These are phyloP conservation scores for Passalora sequoiae DNA, from an alignment of 2,329 filamentous ascomycete genomes.

Conservation along the genomic window DNA sequence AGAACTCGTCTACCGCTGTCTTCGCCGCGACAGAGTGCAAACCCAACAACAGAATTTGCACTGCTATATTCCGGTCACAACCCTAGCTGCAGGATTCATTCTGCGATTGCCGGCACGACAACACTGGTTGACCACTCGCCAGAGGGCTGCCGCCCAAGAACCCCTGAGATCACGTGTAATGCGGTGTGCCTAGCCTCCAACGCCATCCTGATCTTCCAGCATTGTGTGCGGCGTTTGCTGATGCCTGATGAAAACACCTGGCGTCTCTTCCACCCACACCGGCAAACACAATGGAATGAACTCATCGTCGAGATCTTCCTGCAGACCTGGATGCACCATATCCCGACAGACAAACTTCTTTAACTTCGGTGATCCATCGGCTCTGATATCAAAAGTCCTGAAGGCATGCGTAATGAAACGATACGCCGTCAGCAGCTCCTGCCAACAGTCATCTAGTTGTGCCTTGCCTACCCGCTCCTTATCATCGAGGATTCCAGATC, in stretches of 20 bases:
- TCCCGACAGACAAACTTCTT: conserved; percentile 27
- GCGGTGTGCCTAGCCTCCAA: neutral
- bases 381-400: conserved; percentile 11
- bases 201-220: neutral
- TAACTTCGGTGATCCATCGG: conserved; percentile 15
- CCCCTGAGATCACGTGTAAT: too few species aligned
- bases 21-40: too few species aligned
- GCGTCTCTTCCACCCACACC: conserved; percentile 26
- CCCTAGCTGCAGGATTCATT: too few species aligned
- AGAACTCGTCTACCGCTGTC: too few species aligned
- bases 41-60: too few species aligned
- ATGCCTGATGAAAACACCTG: conserved; percentile 24
- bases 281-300: conserved; percentile 27
- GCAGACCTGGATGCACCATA: conserved; percentile 18
- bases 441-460: conserved; percentile 39
- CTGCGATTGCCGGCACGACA: neutral
- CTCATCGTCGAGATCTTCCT: conserved; percentile 25
- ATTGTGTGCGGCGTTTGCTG: neutral
- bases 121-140: neutral
- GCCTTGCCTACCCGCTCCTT: conserved; percentile 38
- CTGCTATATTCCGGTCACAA: too few species aligned
- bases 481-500: conserved; percentile 37
- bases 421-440: conserved; percentile 28
- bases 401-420: conserved; percentile 15
- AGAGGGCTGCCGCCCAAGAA: too few species aligned